Base-by-base conservation (phyloP, 108 stramenopile species). In the Asterionellopsis glacialis region DNA sequence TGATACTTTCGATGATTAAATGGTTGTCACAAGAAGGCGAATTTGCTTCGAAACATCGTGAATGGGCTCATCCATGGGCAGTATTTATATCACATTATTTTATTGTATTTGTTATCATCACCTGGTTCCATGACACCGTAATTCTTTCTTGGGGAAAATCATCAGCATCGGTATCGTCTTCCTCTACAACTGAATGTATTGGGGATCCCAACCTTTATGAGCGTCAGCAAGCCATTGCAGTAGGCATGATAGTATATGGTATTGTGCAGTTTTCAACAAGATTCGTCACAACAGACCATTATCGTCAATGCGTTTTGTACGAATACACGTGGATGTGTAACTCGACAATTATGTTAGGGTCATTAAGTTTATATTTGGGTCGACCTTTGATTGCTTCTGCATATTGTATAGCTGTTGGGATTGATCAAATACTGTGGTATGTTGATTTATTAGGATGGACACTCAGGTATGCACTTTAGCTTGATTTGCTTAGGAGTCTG, bases 371-470 rank as follows among this genome's bases (percentile, higher is more conserved):
- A 54, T 72, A 47, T 22, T 62, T 52, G 50, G 53, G 74, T n/a
- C 69, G 84, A 25, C 84, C 81, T 12, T 49, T 83, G 11, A 58
- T 85, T n/a, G 77, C 79, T 16, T 65, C 77, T 15, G 67, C 86
- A 15, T 79, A 60, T 65, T 81, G 81, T 61, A 57, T 90, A 6
- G 74, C 84, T 13, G 84, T 87, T 13, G 78, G 82, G 16, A 88
- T 92, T 44, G 87, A 92, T 61, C 90, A 92, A 50, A 41, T 88
- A 7, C 57, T 92, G 12, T 92, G 90, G 90, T 92, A 83, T 57
- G 76, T 82, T 10, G 82, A 84, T 62, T 48, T 81, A 11, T 11
- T 60, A 11, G 79, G 27, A 12, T 77, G 74, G 41, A 16, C 63
- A 1, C 18, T 76, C 57, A 64, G 19, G 21, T 27, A 54, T n/a